Evolutionary conservation across 1,284 basidiomycete species (phyloP), one percentile per base, ranked within the genome.

Genomic region (Marasmius fiardii): DNA sequence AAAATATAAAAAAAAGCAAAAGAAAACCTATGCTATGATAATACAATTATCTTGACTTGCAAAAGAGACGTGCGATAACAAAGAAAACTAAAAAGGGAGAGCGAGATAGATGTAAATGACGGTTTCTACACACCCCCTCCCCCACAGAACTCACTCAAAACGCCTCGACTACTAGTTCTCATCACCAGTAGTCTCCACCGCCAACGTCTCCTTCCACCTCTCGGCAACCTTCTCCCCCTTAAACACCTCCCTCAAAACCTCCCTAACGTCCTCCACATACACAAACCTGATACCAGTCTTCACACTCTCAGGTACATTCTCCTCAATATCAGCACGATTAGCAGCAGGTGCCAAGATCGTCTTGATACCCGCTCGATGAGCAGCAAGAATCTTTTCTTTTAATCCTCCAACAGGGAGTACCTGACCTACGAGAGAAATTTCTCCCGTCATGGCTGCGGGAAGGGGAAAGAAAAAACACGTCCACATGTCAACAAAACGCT

Each of bases 301-400:
- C 61, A 97, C 94, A 65, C 92, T 95, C 64, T 87, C 88, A 0
- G 93, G 94, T 0, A 97, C 95, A 67, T 97, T 97, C 75, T 94
- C 93, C 72, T 97, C 93, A 39, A 98, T 95, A 67, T 97, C 94
- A 0, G 90, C 85, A 39, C 88, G 85, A 70, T 94, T 95, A 2
- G 90, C 94, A 23, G 82, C 84, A 0, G 95, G 95, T 0, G 93
- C 92, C 23, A 95, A 75, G 59, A 95, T 90, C 0, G 89, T 95
- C 74, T 89, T 93, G 75, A 97, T 95, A 1, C 93, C 93, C 1
- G 95, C 93, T 11, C 95, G 83, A 67, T 97, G 95, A 0, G 95
- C 94, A 1, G 95, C 94, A 1, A 96, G 81, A 62, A 95, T 95
- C 80, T 96, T 96, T 78, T 97, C 94, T 75, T 96, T 97, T 58